These are phyloP conservation scores for Poa annua DNA, from an alignment of 176 grass and related monocot species.

Conservation along the genomic window DNA sequence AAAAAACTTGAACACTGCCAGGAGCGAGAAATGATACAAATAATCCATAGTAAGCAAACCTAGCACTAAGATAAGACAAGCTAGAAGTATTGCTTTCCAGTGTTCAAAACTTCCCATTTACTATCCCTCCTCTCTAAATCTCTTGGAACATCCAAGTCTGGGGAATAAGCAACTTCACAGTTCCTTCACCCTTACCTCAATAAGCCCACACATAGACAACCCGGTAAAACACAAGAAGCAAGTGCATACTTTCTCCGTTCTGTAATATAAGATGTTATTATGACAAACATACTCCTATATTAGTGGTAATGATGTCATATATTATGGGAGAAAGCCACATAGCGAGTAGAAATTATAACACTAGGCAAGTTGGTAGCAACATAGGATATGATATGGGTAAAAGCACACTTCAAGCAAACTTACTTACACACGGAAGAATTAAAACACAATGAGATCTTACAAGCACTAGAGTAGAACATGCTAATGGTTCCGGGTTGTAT, in stretches of 20 bases:
- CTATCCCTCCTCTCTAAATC: neutral
- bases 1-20: neutral
- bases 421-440: neutral
- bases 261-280: too few relatives aligned
- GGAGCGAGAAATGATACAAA: neutral
- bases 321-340: too few relatives aligned
- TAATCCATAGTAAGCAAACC: neutral
- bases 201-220: neutral
- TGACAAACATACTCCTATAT: too few relatives aligned
- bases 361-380: neutral
- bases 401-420: neutral
- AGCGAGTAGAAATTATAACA: neutral
- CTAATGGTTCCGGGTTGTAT: too few relatives aligned
- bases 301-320: too few relatives aligned
- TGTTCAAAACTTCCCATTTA: neutral
- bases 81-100: neutral
- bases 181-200: neutral
- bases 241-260: too few relatives aligned
- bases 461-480: too few relatives aligned
- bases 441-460: neutral
- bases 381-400: neutral
- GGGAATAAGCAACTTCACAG: neutral
- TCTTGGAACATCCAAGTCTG: neutral
- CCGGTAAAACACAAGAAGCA: too few relatives aligned
- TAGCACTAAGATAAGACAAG: neutral